A percentile compares a stretch with the other conserved stretches of the same genome.
Conservation (phyloP, 176 grass and related monocot species). For the Secale cereale region DNA sequence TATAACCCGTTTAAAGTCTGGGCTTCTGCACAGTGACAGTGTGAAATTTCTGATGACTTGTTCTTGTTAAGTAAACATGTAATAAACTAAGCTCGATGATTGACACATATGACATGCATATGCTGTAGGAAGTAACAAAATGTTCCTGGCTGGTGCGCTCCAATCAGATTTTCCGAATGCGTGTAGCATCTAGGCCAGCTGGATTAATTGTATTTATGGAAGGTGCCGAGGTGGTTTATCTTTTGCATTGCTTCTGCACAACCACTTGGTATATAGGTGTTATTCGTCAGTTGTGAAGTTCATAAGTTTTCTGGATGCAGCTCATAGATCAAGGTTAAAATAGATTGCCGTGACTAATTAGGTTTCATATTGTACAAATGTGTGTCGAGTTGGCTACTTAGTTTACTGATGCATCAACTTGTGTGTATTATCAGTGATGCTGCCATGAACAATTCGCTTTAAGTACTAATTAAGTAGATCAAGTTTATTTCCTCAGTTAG, state of each 20-base stretch:
- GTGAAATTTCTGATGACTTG: not conserved
- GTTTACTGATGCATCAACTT: not conserved
- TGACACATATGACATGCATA: not conserved
- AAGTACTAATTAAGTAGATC: not conserved
- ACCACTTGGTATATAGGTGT: not conserved
- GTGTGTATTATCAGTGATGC: not conserved
- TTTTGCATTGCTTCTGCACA: not conserved
- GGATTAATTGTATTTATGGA: not conserved
- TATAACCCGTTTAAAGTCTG: not conserved
- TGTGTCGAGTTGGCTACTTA: not conserved
- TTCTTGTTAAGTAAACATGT: not conserved
- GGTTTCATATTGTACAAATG: not conserved
- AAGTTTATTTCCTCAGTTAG: not conserved
- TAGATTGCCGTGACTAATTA: not conserved
- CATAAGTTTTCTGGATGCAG: not conserved
- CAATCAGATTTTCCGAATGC: not conserved
- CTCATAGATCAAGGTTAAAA: not conserved
- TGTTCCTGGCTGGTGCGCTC: not conserved
- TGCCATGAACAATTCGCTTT: not conserved
- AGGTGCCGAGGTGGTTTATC: not conserved
- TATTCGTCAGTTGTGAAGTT: not conserved
- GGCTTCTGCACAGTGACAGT: not conserved
- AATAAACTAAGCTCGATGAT: not conserved
- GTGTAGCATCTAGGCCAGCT: not conserved
- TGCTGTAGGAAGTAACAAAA: conserved; percentile 8